Conservation (phyloP, 345 rosid species). For the Pelargonium nanum region DNA sequence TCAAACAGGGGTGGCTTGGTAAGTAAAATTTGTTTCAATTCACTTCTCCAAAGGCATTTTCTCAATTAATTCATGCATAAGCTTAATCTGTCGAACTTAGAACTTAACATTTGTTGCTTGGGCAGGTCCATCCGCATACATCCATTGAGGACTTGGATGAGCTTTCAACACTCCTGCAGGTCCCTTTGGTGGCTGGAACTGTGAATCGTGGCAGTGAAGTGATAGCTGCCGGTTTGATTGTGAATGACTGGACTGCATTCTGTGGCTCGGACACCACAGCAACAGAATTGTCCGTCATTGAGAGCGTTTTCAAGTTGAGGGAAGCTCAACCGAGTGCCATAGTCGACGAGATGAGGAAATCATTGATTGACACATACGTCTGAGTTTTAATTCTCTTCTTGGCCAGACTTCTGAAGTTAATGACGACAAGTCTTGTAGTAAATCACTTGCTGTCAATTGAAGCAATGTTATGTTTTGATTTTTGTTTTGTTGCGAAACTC, state of each 20-base stretch:
- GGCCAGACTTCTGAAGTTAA: too few relatives aligned
- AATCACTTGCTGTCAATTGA: background rate
- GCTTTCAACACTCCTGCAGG: constrained; percentile 88
- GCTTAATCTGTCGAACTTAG: background rate
- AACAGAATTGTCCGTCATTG: constrained; percentile 76
- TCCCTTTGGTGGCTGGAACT: constrained; percentile 63
- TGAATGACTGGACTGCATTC: constrained; percentile 83
- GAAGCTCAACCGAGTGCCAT: constrained; percentile 79
- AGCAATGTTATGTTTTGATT: background rate
- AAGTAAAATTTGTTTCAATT: constrained; percentile 4
- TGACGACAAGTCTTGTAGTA: background rate
- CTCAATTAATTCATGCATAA: background rate
- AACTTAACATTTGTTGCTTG: background rate
- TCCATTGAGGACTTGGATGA: constrained; percentile 81
- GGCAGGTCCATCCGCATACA: constrained; percentile 78
- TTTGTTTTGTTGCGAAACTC: background rate
- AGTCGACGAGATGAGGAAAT: constrained; percentile 86
- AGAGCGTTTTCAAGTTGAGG: constrained; percentile 85
- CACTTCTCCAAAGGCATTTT: background rate
- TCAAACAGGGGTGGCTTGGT: constrained; percentile 94
- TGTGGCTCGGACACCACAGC: constrained; percentile 95
- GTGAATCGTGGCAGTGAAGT: constrained; percentile 88
- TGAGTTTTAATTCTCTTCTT: background rate
- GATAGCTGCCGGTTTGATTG: constrained; percentile 70
- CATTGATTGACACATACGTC: constrained; percentile 69